These are phyloP conservation scores for Antrodiella citrinella DNA, from an alignment of 768 basidiomycete genomes.

Conservation along the genomic window DNA sequence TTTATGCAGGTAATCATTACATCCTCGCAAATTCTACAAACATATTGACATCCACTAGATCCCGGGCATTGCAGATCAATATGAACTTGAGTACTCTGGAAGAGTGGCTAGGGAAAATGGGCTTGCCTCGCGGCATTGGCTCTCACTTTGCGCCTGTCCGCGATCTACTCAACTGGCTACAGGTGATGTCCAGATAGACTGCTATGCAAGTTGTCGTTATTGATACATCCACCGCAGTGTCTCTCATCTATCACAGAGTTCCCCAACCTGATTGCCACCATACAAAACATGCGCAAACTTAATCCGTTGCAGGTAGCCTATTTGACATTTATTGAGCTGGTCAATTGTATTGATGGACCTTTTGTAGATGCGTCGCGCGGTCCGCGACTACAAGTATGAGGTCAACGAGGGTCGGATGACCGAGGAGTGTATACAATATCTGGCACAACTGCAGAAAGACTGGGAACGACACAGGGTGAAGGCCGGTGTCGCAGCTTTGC, in stretches of 20 bases:
- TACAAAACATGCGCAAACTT: slow-evolving; percentile 77
- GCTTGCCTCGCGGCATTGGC: slow-evolving; percentile 70
- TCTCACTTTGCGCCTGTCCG: slow-evolving; percentile 78
- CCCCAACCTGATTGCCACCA: slow-evolving; percentile 78
- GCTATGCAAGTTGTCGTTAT: too few relatives aligned
- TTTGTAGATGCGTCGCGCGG: slow-evolving; percentile 83
- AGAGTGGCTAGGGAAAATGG: slow-evolving; percentile 84
- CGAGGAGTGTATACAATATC: slow-evolving; percentile 91
- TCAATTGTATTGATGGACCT: not conserved
- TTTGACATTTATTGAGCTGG: not conserved
- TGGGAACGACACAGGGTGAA: slow-evolving; percentile 93
- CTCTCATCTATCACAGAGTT: slow-evolving; percentile 85
- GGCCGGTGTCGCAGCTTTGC: slow-evolving; percentile 75
- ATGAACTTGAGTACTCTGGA: slow-evolving; percentile 82
- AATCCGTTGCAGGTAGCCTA: slow-evolving; percentile 86
- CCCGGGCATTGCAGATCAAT: slow-evolving; percentile 81
- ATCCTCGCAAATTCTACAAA: not conserved
- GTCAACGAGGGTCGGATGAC: slow-evolving; percentile 89
- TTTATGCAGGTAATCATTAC: slow-evolving; percentile 63
- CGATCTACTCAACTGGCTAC: slow-evolving; percentile 82
- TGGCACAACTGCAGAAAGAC: slow-evolving; percentile 92
- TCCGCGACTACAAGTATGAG: slow-evolving; percentile 90
- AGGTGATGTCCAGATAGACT: too few relatives aligned
- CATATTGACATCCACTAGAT: slow-evolving; percentile 32
- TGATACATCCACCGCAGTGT: too few relatives aligned